phyloP scores from a whole-genome alignment of 2,329 filamentous ascomycete genomes.

The Sphaerulina populicola region DNA sequence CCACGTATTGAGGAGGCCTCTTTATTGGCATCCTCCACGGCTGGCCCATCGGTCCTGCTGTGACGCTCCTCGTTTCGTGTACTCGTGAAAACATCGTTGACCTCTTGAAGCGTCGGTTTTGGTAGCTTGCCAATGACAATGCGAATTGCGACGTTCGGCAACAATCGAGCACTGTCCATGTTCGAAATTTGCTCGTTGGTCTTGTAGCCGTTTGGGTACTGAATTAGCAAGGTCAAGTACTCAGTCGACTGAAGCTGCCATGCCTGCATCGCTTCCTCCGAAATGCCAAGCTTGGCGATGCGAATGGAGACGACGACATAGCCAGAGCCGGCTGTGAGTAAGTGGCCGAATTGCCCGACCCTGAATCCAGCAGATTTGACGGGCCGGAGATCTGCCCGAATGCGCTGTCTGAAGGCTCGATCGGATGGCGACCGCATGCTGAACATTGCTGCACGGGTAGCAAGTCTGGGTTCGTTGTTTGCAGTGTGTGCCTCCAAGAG shows the following conservation, averaged over 20 bases:
- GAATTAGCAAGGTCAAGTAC: slow-evolving; percentile 66
- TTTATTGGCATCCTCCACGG: slow-evolving; percentile 24
- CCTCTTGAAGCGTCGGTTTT: slow-evolving; percentile 57
- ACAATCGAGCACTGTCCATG: slow-evolving; percentile 31
- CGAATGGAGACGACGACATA: slow-evolving; percentile 62
- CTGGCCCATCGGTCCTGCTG: slow-evolving; percentile 13
- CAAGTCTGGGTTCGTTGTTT: no score
- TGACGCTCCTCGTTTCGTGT: slow-evolving; percentile 25
- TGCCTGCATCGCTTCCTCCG: slow-evolving; percentile 64
- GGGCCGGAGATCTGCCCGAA: slow-evolving; percentile 49
- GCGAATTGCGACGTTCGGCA: slow-evolving; percentile 49
- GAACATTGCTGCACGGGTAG: no score
- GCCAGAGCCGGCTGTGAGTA: slow-evolving; percentile 41
- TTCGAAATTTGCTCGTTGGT: slow-evolving; percentile 48
- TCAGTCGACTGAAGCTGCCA: slow-evolving; percentile 62
- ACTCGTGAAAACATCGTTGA: slow-evolving; percentile 45
- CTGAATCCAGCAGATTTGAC: slow-evolving; percentile 61
- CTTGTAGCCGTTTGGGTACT: slow-evolving; percentile 55
- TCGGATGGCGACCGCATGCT: background rate
- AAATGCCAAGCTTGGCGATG: slow-evolving; percentile 61
- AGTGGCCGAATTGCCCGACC: slow-evolving; percentile 53
- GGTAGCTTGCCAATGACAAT: slow-evolving; percentile 64
- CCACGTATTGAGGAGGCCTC: slow-evolving; percentile 39
- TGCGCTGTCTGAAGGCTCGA: slow-evolving; percentile 19
- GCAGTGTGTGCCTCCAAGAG: background rate